Conservation (phyloP, 1,139 yeast genomes). For the Hyphopichia wangnamkhiaoensis region DNA sequence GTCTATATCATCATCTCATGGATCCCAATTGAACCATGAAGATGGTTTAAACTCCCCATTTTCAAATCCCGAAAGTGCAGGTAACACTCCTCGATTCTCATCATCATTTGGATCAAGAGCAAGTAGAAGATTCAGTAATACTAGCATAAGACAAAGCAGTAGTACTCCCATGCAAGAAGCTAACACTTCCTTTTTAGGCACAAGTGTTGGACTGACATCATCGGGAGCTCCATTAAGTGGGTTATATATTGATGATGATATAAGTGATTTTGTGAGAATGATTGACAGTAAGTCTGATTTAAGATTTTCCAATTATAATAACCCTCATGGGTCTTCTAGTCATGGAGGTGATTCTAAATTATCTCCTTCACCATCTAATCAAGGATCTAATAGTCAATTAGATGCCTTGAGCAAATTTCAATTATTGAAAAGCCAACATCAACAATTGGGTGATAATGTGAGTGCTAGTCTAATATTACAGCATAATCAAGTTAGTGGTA, state of each 20-base stretch:
- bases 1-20: slow-evolving; percentile 45
- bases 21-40: slow-evolving; percentile 25
- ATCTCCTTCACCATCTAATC: slow-evolving; percentile 9
- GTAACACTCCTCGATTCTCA: slow-evolving; percentile 48
- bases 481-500: slow-evolving; percentile 13
- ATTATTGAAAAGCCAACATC: slow-evolving; percentile 40
- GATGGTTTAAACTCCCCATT: slow-evolving; percentile 24
- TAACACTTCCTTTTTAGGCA: slow-evolving; percentile 28
- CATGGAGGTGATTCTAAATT: slow-evolving; percentile 9
- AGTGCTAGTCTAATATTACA: slow-evolving; percentile 43
- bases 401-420: slow-evolving; percentile 42
- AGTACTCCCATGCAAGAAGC: slow-evolving; percentile 11
- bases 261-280: slow-evolving; percentile 78
- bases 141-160: slow-evolving; percentile 33
- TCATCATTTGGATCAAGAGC: slow-evolving; percentile 60
- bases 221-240: slow-evolving; percentile 44
- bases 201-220: slow-evolving; percentile 41
- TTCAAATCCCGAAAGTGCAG: slow-evolving; percentile 22
- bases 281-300: slow-evolving; percentile 68
- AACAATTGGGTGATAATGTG: slow-evolving; percentile 54
- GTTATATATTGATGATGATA: slow-evolving; percentile 62
- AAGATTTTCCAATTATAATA: slow-evolving; percentile 25
- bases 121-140: slow-evolving; percentile 42
- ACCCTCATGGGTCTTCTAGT: too few relatives aligned
- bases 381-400: slow-evolving; percentile 13